phyloP scores from a whole-genome alignment of 169 alveolate species.

The Cryptosporidium meleagridis region DNA sequence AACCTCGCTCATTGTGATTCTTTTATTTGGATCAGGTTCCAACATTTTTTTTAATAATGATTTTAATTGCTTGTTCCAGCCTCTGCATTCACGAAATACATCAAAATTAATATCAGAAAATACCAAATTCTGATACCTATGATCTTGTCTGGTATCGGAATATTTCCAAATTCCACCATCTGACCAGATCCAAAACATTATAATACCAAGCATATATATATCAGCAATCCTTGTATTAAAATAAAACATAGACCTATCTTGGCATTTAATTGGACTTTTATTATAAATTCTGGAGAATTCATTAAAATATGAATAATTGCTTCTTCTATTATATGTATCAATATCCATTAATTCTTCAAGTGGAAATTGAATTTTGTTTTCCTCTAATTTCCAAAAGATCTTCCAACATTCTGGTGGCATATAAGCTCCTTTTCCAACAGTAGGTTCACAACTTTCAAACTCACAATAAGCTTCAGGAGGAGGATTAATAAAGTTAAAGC shows the following conservation, averaged over 20 bases:
- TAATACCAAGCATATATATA: slow-evolving; percentile 79
- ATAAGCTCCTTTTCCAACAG: slow-evolving; percentile 86
- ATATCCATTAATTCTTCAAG: slow-evolving; percentile 34
- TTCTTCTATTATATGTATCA: slow-evolving; percentile 7
- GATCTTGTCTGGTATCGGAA: slow-evolving; percentile 83
- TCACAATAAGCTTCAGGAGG: slow-evolving; percentile 75
- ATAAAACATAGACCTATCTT: slow-evolving; percentile 78
- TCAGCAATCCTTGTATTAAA: slow-evolving; percentile 84
- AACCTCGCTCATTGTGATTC: slow-evolving; percentile 58
- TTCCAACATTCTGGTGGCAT: slow-evolving; percentile 89
- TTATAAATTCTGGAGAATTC: slow-evolving; percentile 12
- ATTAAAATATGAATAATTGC: slow-evolving; percentile 33
- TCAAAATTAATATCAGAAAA: slow-evolving; percentile 62
- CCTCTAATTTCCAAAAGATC: slow-evolving; percentile 78
- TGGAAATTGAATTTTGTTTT: slow-evolving; percentile 58
- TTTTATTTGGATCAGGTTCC: slow-evolving; percentile 63
- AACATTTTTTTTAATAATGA: slow-evolving; percentile 32
- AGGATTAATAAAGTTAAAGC: slow-evolving; percentile 31
- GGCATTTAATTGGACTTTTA: slow-evolving; percentile 54
- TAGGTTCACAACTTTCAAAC: slow-evolving; percentile 85
- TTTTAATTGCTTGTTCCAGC: slow-evolving; percentile 45
- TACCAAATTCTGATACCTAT: slow-evolving; percentile 69
- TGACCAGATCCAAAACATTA: slow-evolving; percentile 85
- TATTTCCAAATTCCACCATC: slow-evolving; percentile 84
- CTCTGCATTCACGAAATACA: slow-evolving; percentile 69